Percentiles rank a stretch among this genome's conserved stretches.
These are phyloP conservation scores for Agroathelia rolfsii DNA, from an alignment of 1,284 basidiomycete genomes.

Conservation along the genomic window DNA sequence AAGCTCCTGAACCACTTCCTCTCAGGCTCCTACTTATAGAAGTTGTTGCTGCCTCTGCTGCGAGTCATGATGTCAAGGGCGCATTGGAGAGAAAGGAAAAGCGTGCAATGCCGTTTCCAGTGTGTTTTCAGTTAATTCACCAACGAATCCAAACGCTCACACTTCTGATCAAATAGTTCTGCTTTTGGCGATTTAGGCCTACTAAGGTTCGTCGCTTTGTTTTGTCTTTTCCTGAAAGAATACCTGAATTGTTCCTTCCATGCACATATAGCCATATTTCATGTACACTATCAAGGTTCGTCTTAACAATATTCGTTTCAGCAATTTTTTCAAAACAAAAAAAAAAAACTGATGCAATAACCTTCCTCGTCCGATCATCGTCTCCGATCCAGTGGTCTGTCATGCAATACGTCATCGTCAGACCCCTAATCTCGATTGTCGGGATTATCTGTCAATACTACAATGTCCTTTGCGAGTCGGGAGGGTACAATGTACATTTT, in stretches of 20 bases:
- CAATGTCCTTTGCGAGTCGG: constrained; percentile 57
- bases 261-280: constrained; percentile 56
- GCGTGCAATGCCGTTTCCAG: constrained; percentile 60
- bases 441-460: constrained; percentile 67
- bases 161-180: constrained; percentile 38
- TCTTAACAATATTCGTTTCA: no score
- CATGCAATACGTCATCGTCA: constrained; percentile 75
- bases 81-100: constrained; percentile 79
- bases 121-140: constrained; percentile 21
- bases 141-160: no score
- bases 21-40: constrained; percentile 72
- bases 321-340: no score
- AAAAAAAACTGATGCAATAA: neutral
- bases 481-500: constrained; percentile 48
- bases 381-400: constrained; percentile 52
- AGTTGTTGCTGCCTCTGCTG: constrained; percentile 65
- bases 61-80: constrained; percentile 47
- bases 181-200: constrained; percentile 69
- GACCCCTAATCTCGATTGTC: constrained; percentile 60
- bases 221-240: constrained; percentile 1
- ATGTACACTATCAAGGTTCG: constrained; percentile 77
- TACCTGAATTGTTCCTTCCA: constrained; percentile 7
- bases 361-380: constrained; percentile 2
- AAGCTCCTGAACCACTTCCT: constrained; percentile 16
- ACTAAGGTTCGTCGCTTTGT: constrained; percentile 46